phyloP scores from a whole-genome alignment of 306 rosid genomes.

The Vigna nakashimae region DNA sequence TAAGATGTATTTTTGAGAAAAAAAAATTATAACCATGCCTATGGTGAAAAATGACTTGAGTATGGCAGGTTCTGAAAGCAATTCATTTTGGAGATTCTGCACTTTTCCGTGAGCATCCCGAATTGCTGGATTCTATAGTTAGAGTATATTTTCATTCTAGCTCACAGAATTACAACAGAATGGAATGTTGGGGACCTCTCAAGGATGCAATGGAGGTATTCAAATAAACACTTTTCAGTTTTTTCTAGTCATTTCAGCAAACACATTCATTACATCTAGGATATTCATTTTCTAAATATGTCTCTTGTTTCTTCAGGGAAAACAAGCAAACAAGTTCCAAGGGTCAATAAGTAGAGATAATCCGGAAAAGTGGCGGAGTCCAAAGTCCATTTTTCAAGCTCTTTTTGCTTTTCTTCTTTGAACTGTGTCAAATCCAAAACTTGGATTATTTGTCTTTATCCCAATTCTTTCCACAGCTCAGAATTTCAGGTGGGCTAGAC shows the following conservation, averaged over 20 bases:
- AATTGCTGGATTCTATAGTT: conserved; percentile 73
- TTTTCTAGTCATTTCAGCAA: neutral
- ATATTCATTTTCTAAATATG: neutral
- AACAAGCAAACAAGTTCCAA: conserved; percentile 57
- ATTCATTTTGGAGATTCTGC: conserved; percentile 79
- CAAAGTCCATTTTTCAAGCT: conserved; percentile 82
- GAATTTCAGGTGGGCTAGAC: conserved; percentile 40
- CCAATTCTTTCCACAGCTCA: conserved; percentile 37
- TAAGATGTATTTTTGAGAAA: neutral
- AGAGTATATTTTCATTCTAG: conserved; percentile 90
- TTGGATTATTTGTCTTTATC: conserved; percentile 43
- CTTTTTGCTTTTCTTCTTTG: conserved; percentile 88
- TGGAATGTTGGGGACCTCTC: conserved; percentile 95
- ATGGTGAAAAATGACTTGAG: conserved; percentile 30
- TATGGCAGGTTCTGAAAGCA: conserved; percentile 80
- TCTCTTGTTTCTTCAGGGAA: conserved; percentile 59
- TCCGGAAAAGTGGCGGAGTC: conserved; percentile 59
- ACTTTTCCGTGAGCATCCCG: conserved; percentile 76
- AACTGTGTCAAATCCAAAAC: conserved; percentile 44
- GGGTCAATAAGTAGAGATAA: conserved; percentile 53
- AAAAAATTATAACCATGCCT: neutral
- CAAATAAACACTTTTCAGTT: neutral
- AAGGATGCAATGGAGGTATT: conserved; percentile 81
- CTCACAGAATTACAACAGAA: conserved; percentile 72
- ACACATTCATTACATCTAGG: neutral